phyloP scores from a whole-genome alignment of 768 basidiomycete species.

The Paxillus ammoniavirescens region DNA sequence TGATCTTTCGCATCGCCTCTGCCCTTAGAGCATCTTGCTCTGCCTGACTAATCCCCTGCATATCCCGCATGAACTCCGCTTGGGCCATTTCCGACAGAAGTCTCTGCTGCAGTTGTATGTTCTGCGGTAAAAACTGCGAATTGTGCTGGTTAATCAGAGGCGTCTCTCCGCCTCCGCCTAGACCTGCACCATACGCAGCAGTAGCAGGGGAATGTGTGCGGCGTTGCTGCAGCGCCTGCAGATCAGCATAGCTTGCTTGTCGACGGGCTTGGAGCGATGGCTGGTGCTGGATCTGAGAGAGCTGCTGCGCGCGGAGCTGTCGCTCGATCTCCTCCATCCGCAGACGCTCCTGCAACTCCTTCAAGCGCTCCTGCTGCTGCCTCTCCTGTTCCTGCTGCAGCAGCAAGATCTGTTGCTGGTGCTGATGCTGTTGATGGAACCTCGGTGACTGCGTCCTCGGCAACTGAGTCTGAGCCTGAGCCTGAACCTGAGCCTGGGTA shows the following conservation, averaged over 20 bases:
- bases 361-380: slow-evolving; percentile 53
- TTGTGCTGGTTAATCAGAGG: slow-evolving; percentile 49
- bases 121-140: slow-evolving; percentile 55
- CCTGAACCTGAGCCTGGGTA: slow-evolving; percentile 11
- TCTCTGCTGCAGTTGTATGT: slow-evolving; percentile 71
- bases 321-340: slow-evolving; percentile 66
- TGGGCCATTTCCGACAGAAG: slow-evolving; percentile 77
- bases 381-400: slow-evolving; percentile 68
- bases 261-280: slow-evolving; percentile 38
- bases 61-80: slow-evolving; percentile 61
- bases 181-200: slow-evolving; percentile 32
- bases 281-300: slow-evolving; percentile 45
- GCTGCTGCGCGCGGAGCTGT: slow-evolving; percentile 54
- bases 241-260: slow-evolving; percentile 45
- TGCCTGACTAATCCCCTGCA: slow-evolving; percentile 56
- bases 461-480: slow-evolving; percentile 14
- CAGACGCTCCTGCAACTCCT: slow-evolving; percentile 63
- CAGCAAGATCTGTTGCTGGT: slow-evolving; percentile 66
- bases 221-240: slow-evolving; percentile 49
- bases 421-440: slow-evolving; percentile 73
- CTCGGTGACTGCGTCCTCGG: slow-evolving; percentile 77
- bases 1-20: slow-evolving; percentile 86
- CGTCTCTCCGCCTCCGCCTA: slow-evolving; percentile 27
- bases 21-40: slow-evolving; percentile 70
- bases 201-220: slow-evolving; percentile 48